Evolutionary conservation across 1,284 basidiomycete genomes (phyloP), one percentile per base, ranked within the genome.

Genomic region (Ganoderma lucidum): DNA sequence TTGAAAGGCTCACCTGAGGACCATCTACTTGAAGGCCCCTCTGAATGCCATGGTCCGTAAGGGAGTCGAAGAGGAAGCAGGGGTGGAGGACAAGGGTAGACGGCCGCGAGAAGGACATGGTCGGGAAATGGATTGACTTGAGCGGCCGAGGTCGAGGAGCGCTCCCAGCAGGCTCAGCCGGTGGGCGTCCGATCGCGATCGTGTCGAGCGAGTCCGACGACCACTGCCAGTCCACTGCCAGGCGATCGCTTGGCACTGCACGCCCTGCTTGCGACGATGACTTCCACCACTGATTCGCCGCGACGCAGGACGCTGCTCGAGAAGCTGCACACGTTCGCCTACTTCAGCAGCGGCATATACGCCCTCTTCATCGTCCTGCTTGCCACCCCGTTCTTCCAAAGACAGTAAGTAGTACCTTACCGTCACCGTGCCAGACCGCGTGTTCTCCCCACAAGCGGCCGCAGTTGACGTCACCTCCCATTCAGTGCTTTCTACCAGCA

Each of bases 401-500:
- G 87, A 69, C 88, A 95, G 94, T 95, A 77, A 81, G 92, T 44
- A 37, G 92, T 44, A 37, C 45, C 42, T 37, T 41, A 23, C 37
- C 39, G 19, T 45, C 44, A n/a, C 44, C 23, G 19, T n/a, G 5
- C 44, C 5, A 19, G 39, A 4, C 17, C 10, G 3, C 28, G 23
- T 51, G 53, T 17, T 64, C 42, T 15, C 63, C 28, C 62, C 41
- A 65, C 39, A 58, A 14, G 64, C 67, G 37, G 53, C 44, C 30
- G n/a, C 66, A 41, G 39, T 39, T 61, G 37, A 61, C 59, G 23
- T 61, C 59, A 61, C 37, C 15, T 42, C n/a, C 4, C 5, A 41
- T 23, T 0, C 76, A 89, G 87, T 67, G 77, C 84, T 32, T 67
- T 88, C 55, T 98, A 92, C 79, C 81, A 95, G 72, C 91, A 97